These are phyloP conservation scores for Syzygium aromaticum DNA, from an alignment of 345 rosid genomes.

Conservation along the genomic window DNA sequence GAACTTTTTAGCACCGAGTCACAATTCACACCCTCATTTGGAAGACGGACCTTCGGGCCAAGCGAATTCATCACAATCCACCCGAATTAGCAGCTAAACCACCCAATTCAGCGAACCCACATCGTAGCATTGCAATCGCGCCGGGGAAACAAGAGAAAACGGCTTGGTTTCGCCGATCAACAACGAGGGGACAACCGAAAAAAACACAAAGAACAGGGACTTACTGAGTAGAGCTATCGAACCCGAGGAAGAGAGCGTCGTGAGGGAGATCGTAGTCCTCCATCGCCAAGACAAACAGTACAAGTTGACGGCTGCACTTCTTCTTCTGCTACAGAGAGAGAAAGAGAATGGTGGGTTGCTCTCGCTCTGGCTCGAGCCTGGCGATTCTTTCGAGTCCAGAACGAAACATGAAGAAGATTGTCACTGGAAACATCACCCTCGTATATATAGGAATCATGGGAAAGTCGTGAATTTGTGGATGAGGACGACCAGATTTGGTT, in stretches of 20 bases:
- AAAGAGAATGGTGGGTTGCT: not conserved
- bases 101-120: not conserved
- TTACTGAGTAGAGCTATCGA: conserved; percentile 93
- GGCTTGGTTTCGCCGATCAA: not conserved
- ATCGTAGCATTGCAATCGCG: not conserved
- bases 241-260: conserved; percentile 76
- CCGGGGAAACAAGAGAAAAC: not conserved
- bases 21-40: not conserved
- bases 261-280: conserved; percentile 47
- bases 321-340: not conserved
- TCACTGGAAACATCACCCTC: not conserved
- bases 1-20: not conserved
- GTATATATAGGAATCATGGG: not conserved
- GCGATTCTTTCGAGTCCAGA: not conserved
- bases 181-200: not conserved
- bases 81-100: not conserved
- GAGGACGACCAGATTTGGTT: not conserved
- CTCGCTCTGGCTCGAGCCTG: not conserved
- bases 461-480: not conserved
- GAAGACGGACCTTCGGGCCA: not conserved
- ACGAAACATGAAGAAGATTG: not conserved
- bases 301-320: not conserved
- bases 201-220: conserved; percentile 1
- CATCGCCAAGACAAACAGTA: conserved; percentile 13
- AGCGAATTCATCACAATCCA: not conserved